phyloP scores from a whole-genome alignment of 106 monocot genomes.

The Allium sativum region DNA sequence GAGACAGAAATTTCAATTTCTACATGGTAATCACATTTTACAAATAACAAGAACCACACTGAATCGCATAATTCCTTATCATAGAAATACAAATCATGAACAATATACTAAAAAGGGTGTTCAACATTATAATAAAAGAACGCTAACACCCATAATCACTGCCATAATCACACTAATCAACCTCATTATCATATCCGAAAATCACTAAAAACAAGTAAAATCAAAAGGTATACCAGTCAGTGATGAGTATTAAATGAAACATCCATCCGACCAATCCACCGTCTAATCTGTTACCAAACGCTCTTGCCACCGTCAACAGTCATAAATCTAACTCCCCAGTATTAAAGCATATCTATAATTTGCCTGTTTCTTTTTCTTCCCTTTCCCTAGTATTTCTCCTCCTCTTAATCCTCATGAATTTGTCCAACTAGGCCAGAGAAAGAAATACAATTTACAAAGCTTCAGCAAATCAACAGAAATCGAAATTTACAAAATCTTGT shows the following conservation, averaged over 20 bases:
- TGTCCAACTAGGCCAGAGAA: too few species aligned
- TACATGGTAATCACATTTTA: too few species aligned
- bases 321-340: slow-evolving; percentile 6
- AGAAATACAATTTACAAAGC: too few species aligned
- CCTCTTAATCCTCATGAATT: too few species aligned
- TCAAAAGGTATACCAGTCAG: slow-evolving; percentile 4
- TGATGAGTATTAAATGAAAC: slow-evolving; percentile 11
- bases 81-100: background rate
- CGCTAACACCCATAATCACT: background rate
- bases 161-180: too few species aligned
- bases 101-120: background rate
- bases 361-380: too few species aligned
- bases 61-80: background rate
- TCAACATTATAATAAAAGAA: background rate
- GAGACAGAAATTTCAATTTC: too few species aligned
- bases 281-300: slow-evolving; percentile 4
- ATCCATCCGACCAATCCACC: slow-evolving; percentile 23
- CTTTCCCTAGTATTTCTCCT: too few species aligned
- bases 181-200: background rate
- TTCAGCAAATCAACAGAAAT: too few species aligned
- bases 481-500: too few species aligned
- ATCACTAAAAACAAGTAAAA: background rate
- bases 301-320: background rate
- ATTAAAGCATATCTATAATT: too few species aligned
- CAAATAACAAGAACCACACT: background rate